Conservation (phyloP, 768 basidiomycete species). For the Xerocomellus intermedius region DNA sequence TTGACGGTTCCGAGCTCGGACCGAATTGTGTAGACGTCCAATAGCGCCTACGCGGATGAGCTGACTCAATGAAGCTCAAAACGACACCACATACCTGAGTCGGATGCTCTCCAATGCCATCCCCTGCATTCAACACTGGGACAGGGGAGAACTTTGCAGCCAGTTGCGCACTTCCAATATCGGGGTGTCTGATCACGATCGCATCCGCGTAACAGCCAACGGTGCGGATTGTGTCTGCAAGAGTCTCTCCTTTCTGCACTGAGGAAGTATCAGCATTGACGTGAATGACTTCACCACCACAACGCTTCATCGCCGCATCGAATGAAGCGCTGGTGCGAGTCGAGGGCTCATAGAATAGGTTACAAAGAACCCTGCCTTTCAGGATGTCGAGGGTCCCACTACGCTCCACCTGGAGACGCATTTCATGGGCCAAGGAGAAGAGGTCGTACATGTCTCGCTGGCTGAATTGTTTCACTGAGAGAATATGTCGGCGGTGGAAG, state of each 20-base stretch:
- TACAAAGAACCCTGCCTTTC: conserved; percentile 87
- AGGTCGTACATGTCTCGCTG: conserved; percentile 89
- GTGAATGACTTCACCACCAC: conserved; percentile 93
- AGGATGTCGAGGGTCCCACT: conserved; percentile 86
- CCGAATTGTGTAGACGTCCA: conserved; percentile 93
- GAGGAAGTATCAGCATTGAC: conserved; percentile 81
- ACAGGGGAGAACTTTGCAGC: conserved; percentile 97
- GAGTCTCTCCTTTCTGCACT: conserved; percentile 88
- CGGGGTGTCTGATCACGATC: conserved; percentile 92
- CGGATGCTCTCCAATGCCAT: conserved; percentile 96
- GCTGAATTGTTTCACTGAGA: conserved; percentile 91
- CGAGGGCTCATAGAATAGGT: conserved; percentile 94
- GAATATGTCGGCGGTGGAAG: conserved; percentile 91
- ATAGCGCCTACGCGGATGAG: conserved; percentile 53
- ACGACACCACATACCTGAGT: conserved; percentile 64
- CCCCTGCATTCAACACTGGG: conserved; percentile 95
- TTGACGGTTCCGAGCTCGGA: conserved; percentile 98
- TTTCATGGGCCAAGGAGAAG: conserved; percentile 93
- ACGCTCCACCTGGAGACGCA: conserved; percentile 94
- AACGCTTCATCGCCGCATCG: conserved; percentile 98
- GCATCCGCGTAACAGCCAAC: conserved; percentile 95
- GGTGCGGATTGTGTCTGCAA: conserved; percentile 92
- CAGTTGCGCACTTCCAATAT: conserved; percentile 87
- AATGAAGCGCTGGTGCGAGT: conserved; percentile 95
- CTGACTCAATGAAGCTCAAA: conserved; percentile 4